Base-by-base conservation (phyloP, 2,329 filamentous ascomycete genomes). In the Arthrobotrys conoides region DNA sequence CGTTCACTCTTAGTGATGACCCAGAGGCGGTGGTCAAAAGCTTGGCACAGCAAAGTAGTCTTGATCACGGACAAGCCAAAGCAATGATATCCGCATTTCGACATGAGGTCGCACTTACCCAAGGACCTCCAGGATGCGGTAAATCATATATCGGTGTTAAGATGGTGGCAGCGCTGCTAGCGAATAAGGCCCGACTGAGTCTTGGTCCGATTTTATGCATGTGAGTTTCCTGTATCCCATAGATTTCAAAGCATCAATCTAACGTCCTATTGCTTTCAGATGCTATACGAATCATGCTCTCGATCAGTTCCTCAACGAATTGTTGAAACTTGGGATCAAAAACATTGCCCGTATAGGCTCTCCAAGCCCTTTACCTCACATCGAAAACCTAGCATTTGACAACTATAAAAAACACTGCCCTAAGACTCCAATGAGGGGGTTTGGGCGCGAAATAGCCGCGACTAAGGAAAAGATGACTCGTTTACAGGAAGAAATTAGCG, bases 41-140 rank as follows among this genome's bases (percentile, higher is more conserved):
- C 4, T 30, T 71, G 24, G 51, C 73, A 20, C 49, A 68, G 6
- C 81, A 82, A 12, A 86, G 88, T 0, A 84, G 82, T 0, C 86
- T 92, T 0, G 90, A 92, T 79, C 69, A 81, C 0, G 86, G 86
- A 0, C 87, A 89, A 77, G 86, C 87, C 3, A 76, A 81, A 3
- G 89, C 89, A 1, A 82, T 92, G 0, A 80, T 91, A 0, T 84
- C 86, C 18, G 86, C 88, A 3, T 83, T 92, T 0, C 85, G 84
- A 0, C 85, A 86, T 0, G 86, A 86, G 30, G 82, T 91, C 8
- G 87, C 89, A 0, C 84, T 92, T 4, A 90, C 92, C 9, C 90
- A 93, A 84, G 91, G 91, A 0, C 91, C 91, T 0, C 91, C 91
- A 0, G 91, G 91, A 0, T 93, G 91, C 0, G 91, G 91, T 0